Evolutionary conservation across 768 basidiomycete species (phyloP).

Genomic region (Lentinula sp.): DNA sequence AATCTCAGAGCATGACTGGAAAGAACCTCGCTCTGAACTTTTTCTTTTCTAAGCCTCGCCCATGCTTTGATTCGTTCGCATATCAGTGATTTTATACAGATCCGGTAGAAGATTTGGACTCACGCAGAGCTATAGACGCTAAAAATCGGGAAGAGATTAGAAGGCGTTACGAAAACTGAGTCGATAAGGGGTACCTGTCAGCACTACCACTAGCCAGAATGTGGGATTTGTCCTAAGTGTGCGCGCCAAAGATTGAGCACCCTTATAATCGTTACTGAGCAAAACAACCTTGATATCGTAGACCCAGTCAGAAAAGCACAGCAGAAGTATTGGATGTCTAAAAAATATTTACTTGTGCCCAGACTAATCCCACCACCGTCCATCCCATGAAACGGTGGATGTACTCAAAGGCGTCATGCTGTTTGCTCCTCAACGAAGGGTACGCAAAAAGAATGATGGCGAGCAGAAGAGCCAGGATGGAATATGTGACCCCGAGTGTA

Average conservation of each 20-base stretch:
- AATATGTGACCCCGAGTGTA: conserved; percentile 38
- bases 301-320: background rate
- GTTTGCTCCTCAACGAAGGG: conserved; percentile 39
- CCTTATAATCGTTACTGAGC: conserved; percentile 47
- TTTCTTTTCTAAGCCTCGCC: conserved; percentile 35
- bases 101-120: background rate
- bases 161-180: background rate
- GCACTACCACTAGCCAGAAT: conserved; percentile 35
- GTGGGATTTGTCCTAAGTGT: conserved; percentile 28
- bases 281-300: conserved; percentile 32
- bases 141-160: background rate
- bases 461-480: conserved; percentile 40
- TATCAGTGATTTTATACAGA: background rate
- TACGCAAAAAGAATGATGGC: conserved; percentile 47
- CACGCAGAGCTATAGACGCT: conserved; percentile 30
- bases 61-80: conserved; percentile 18
- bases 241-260: conserved; percentile 30
- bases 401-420: conserved; percentile 48
- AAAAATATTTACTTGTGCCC: conserved; percentile 35
- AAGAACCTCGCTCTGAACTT: conserved; percentile 32
- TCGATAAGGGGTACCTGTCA: conserved; percentile 19
- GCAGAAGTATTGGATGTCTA: background rate
- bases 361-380: conserved; percentile 45
- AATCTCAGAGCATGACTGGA: conserved; percentile 37
- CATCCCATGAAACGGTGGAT: conserved; percentile 55